Conservation (phyloP, 257 asterid species). For the Scutellaria minor region DNA sequence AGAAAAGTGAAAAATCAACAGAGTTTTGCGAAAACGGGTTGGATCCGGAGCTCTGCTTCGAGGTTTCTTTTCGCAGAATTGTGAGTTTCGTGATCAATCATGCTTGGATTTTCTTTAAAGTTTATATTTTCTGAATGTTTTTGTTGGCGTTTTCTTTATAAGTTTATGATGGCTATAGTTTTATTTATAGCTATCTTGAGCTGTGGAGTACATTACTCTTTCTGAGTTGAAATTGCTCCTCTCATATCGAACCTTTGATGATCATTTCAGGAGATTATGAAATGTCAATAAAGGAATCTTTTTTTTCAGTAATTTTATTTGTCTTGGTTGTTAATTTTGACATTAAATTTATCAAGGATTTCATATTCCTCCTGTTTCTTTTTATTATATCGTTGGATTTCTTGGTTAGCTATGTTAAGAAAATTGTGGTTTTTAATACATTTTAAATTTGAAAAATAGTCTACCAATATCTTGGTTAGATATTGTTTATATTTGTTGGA, state of each 20-base stretch:
- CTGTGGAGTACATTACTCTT: not conserved
- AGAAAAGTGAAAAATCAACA: constrained; percentile 39
- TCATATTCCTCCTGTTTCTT: too few relatives aligned
- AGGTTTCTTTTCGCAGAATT: constrained; percentile 76
- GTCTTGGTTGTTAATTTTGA: not conserved
- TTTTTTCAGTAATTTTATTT: not conserved
- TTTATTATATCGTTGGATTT: not conserved
- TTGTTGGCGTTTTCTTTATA: not conserved
- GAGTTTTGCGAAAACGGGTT: constrained; percentile 52
- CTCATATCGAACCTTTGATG: not conserved
- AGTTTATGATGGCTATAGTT: not conserved
- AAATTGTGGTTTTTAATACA: not conserved
- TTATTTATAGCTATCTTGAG: not conserved
- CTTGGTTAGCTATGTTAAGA: not conserved
- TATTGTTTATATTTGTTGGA: not conserved
- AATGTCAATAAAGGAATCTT: not conserved
- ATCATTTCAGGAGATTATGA: not conserved
- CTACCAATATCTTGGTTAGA: not conserved
- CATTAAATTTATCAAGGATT: not conserved
- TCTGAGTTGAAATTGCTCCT: constrained; percentile 4
- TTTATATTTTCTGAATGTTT: constrained; percentile 5
- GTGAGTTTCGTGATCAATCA: constrained; percentile 53
- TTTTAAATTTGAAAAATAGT: not conserved
- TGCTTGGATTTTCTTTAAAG: not conserved
- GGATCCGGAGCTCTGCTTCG: constrained; percentile 82